Evolutionary conservation across 2,329 filamentous ascomycete genomes (phyloP).

Genomic region (Penicillium sp.): DNA sequence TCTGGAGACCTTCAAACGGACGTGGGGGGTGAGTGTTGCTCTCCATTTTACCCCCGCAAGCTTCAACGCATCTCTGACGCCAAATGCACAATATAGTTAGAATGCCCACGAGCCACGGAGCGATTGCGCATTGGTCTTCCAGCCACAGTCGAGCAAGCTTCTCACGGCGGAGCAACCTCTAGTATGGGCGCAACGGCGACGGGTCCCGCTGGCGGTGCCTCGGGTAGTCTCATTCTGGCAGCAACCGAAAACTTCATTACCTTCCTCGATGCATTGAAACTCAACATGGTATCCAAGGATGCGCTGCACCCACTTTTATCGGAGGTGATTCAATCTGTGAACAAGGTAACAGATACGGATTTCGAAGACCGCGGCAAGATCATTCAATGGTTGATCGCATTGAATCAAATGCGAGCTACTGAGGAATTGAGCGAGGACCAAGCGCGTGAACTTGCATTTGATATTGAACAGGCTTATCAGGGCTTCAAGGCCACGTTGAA

Average conservation of each 20-base stretch:
- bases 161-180: slow-evolving; percentile 48
- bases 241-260: slow-evolving; percentile 99
- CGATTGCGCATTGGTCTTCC: slow-evolving; percentile 89
- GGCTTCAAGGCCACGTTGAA: slow-evolving; percentile 82
- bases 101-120: slow-evolving; percentile 91
- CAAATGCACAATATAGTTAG: slow-evolving; percentile 59
- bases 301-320: slow-evolving; percentile 92
- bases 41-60: background rate
- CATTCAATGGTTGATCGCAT: slow-evolving; percentile 93
- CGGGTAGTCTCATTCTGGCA: slow-evolving; percentile 71
- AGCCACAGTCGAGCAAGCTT: slow-evolving; percentile 67
- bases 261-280: slow-evolving; percentile 88
- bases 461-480: slow-evolving; percentile 91
- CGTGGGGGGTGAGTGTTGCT: slow-evolving; percentile 73
- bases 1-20: slow-evolving; percentile 83
- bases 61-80: background rate
- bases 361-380: slow-evolving; percentile 97
- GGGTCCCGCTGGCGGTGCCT: slow-evolving; percentile 38
- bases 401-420: slow-evolving; percentile 97
- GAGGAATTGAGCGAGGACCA: slow-evolving; percentile 87
- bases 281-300: slow-evolving; percentile 91
- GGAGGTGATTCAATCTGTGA: slow-evolving; percentile 94
- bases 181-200: slow-evolving; percentile 32
- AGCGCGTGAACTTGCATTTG: slow-evolving; percentile 81
- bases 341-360: slow-evolving; percentile 91